Evolutionary conservation across 305 asterid genomes (phyloP).

Genomic region (Solanum aculeatissimum): DNA sequence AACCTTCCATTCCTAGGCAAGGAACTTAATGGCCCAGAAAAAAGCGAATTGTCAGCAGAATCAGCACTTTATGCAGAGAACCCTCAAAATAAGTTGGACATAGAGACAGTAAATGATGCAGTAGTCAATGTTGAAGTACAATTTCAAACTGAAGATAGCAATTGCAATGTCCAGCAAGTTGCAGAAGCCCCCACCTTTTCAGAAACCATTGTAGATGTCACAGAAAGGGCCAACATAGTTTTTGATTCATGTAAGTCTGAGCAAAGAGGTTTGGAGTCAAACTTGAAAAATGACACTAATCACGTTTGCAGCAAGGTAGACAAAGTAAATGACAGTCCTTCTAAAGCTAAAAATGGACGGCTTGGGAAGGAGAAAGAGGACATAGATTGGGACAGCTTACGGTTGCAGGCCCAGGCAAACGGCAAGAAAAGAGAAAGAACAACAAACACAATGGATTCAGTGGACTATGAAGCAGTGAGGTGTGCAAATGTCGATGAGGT

Average conservation of each 20-base stretch:
- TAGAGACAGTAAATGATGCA: slow-evolving; percentile 14
- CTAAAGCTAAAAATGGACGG: slow-evolving; percentile 34
- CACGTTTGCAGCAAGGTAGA: slow-evolving; percentile 18
- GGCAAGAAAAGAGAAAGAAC: slow-evolving; percentile 50
- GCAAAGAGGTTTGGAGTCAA: slow-evolving; percentile 14
- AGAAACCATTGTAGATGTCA: slow-evolving; percentile 29
- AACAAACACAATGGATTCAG: slow-evolving; percentile 55
- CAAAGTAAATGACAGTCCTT: slow-evolving; percentile 7
- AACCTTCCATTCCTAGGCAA: slow-evolving; percentile 6
- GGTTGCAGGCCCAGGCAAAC: slow-evolving; percentile 37
- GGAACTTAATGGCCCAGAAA: slow-evolving; percentile 39
- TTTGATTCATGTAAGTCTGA: slow-evolving; percentile 12
- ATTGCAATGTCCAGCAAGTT: slow-evolving; percentile 24
- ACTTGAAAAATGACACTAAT: slow-evolving; percentile 14
- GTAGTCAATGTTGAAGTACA: slow-evolving; percentile 15
- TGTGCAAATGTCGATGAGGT: slow-evolving; percentile 71
- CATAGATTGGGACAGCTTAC: slow-evolving; percentile 72
- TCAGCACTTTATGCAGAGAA: slow-evolving; percentile 37
- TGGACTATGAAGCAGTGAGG: slow-evolving; percentile 94
- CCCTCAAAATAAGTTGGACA: slow-evolving; percentile 21
- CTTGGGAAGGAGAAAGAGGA: slow-evolving; percentile 45
- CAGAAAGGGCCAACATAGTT: slow-evolving; percentile 33
- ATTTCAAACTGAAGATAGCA: slow-evolving; percentile 17
- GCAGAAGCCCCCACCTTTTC: slow-evolving; percentile 14
- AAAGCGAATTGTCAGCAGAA: slow-evolving; percentile 56